Conservation (phyloP, 352 stramenopile genomes). For the Pythium phragmitis region DNA sequence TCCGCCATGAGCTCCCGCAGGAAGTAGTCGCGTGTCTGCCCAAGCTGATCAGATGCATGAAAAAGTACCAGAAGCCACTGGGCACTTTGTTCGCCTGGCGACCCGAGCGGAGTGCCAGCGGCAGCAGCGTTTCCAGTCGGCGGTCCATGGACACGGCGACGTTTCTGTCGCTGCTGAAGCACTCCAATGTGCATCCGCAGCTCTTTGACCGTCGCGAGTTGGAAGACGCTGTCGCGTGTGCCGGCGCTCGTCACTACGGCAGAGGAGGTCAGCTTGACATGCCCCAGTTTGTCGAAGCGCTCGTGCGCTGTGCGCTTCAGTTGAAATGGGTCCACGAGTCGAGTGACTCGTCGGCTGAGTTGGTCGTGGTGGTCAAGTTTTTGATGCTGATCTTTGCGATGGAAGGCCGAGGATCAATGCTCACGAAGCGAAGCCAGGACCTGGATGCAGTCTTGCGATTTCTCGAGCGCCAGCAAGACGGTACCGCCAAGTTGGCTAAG, state of each 20-base stretch:
- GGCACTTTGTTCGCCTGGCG: constrained; percentile 23
- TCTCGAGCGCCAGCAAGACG: constrained; percentile 41
- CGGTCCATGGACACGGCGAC: constrained; percentile 24
- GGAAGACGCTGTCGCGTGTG: constrained; percentile 37
- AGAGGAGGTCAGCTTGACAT: constrained; percentile 40
- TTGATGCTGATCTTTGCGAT: constrained; percentile 79
- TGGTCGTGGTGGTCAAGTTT: constrained; percentile 54
- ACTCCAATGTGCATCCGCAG: constrained; percentile 53
- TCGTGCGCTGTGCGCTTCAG: constrained; percentile 46
- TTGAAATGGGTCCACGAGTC: constrained; percentile 45
- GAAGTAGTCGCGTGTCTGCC: constrained; percentile 10
- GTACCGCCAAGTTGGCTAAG: constrained; percentile 33
- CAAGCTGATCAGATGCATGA: constrained; percentile 26
- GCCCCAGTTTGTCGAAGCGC: constrained; percentile 60
- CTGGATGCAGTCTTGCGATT: constrained; percentile 51
- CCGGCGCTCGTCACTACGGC: constrained; percentile 19
- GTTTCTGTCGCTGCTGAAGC: constrained; percentile 55
- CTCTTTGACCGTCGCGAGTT: constrained; percentile 57
- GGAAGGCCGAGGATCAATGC: constrained; percentile 61
- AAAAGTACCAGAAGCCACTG: constrained; percentile 26
- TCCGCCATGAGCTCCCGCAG: constrained; percentile 10
- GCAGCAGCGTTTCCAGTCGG: not conserved
- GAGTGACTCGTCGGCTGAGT: not conserved
- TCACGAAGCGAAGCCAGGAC: constrained; percentile 58
- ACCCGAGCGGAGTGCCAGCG: not conserved